Evolutionary conservation across 1,139 yeast species (phyloP).

Genomic region (Taphrina flavorubra): DNA sequence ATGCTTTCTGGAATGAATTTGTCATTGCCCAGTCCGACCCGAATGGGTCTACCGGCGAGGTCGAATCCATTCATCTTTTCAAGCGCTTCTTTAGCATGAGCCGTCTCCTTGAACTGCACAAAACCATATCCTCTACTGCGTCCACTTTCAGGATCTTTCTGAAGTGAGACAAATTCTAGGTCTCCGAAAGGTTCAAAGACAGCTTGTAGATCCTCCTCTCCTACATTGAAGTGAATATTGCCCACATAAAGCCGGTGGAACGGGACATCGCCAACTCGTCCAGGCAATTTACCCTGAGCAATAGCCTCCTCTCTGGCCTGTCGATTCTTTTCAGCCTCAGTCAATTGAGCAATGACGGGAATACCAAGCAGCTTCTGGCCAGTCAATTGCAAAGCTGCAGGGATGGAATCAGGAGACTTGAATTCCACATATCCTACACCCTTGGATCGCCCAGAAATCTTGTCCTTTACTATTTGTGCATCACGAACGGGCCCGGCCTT

Average conservation of each 20-base stretch:
- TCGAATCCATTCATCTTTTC: slow-evolving; percentile 52
- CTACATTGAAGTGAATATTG: slow-evolving; percentile 51
- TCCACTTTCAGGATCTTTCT: slow-evolving; percentile 50
- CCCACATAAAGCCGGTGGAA: slow-evolving; percentile 51
- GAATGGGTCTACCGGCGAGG: slow-evolving; percentile 51
- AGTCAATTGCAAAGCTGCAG: slow-evolving; percentile 51
- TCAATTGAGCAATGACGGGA: slow-evolving; percentile 53
- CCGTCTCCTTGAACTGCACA: slow-evolving; percentile 49
- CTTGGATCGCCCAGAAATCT: slow-evolving; percentile 52
- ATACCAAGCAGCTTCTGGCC: slow-evolving; percentile 53
- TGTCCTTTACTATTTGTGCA: slow-evolving; percentile 54
- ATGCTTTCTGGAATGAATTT: slow-evolving; percentile 44
- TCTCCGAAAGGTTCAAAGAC: slow-evolving; percentile 52
- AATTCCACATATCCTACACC: slow-evolving; percentile 55
- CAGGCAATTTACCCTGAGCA: slow-evolving; percentile 18
- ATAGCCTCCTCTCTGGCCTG: slow-evolving; percentile 48
- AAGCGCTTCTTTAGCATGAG: slow-evolving; percentile 51
- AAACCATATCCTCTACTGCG: slow-evolving; percentile 53
- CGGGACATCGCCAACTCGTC: slow-evolving; percentile 45
- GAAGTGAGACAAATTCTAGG: slow-evolving; percentile 50
- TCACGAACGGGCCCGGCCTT: slow-evolving; percentile 52
- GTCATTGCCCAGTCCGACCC: slow-evolving; percentile 52
- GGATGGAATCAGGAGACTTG: slow-evolving; percentile 50
- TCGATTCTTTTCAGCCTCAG: slow-evolving; percentile 53
- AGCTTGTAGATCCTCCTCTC: slow-evolving; percentile 51